Base-by-base conservation (phyloP, 805 yeast genomes). In the Candida suzukii region DNA sequence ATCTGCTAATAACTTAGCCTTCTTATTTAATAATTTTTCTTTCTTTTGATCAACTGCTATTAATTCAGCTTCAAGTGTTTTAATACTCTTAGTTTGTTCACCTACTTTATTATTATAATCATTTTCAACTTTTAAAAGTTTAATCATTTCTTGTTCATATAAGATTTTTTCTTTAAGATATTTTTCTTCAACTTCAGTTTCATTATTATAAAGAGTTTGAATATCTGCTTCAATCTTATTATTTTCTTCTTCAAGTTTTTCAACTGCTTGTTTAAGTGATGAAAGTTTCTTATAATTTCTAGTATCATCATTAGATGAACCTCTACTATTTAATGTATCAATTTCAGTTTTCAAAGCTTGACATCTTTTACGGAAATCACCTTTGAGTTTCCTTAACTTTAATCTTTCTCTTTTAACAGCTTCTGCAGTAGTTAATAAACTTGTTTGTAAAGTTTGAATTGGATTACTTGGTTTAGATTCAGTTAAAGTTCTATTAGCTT, bases 341-440 rank as follows among this genome's bases (percentile, higher is more conserved):
- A 78, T 77, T 43, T 82, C 88, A 37, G 70, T 62, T 41, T 77
- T 70, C 41, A 78, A 57, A 0, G 75, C 54, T 12, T 67, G 58
- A 12, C 79, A 58, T 41, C 71, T 70, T 49, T 80, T 80, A 40
- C 74, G 64, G 51, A 78, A 69, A 43, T 81, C 88, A 37, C 73
- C 73, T 47, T 76, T 73, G 38, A 71, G 56, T 41, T 76, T 76
- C 56, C 78, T 80, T 49, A 80, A 51, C 42, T 73, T 74, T n/a
- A 64, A 52, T 50, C 74, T 73, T 48, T 79, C 86, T 38, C 78
- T 75, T 7, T 71, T 68, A 34, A 81, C 64, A 31, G 76, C 75
- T 20, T 75, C 74, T 47, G 77, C 76, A 0, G 87, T 79, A 0
- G 87, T 78, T 27, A 77, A 68, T 28, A 81, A 73, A 18, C 84